Percentiles rank a stretch among this genome's conserved stretches.
Conservation (phyloP, 805 yeast genomes). For the Tetrapisispora pingtungensis region DNA sequence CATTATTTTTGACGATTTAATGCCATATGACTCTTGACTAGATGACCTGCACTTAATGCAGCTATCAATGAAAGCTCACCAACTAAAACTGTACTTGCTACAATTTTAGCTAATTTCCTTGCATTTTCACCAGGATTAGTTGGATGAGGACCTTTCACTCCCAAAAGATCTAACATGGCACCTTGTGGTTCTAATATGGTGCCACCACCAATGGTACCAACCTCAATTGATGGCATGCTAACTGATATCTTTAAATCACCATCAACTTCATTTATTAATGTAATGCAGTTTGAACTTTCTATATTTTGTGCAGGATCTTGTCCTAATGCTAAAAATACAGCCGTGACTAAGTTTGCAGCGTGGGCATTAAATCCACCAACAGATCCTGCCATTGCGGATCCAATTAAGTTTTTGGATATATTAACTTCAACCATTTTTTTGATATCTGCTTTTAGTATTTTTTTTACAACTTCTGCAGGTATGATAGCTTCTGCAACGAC, state of each 20-base stretch:
- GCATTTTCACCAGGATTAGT: constrained; percentile 92
- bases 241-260: constrained; percentile 88
- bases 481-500: constrained; percentile 92
- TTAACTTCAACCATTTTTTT: constrained; percentile 86
- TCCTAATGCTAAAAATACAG: constrained; percentile 88
- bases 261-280: constrained; percentile 72
- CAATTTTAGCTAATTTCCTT: constrained; percentile 80
- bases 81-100: constrained; percentile 91
- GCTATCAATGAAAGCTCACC: constrained; percentile 91
- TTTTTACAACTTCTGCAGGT: constrained; percentile 68
- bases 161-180: constrained; percentile 87
- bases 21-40: constrained; percentile 94
- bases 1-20: constrained; percentile 54
- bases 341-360: constrained; percentile 93
- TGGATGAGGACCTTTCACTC: constrained; percentile 93
- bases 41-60: constrained; percentile 96
- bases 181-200: constrained; percentile 95
- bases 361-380: constrained; percentile 98
- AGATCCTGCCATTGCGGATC: constrained; percentile 97
- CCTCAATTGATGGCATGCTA: constrained; percentile 98
- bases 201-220: constrained; percentile 99
- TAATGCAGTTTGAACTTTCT: constrained; percentile 94
- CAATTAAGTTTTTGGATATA: constrained; percentile 79
- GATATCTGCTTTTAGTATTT: constrained; percentile 84
- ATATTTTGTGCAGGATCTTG: constrained; percentile 99